Evolutionary conservation across 73 alveolate species (phyloP).

Genomic region (Urostyla sp.): DNA sequence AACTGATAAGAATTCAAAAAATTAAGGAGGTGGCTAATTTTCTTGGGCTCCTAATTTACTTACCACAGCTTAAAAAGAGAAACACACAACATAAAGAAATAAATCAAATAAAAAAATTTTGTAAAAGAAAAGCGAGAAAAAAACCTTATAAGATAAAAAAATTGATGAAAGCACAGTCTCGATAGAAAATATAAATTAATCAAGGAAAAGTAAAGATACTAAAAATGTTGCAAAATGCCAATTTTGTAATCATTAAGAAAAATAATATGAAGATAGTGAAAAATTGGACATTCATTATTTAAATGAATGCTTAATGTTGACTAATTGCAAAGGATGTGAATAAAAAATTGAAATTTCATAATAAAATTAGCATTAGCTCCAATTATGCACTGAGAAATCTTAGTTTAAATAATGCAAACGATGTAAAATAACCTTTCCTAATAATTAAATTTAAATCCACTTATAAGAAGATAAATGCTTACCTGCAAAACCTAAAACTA

Average conservation of each 20-base stretch:
- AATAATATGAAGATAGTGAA: slow-evolving; percentile 42
- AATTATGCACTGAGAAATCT: slow-evolving; percentile 77
- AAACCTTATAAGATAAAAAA: slow-evolving; percentile 1
- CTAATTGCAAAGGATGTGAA: slow-evolving; percentile 78
- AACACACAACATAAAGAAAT: not conserved
- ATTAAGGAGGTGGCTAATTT: slow-evolving; percentile 50
- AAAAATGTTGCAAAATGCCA: slow-evolving; percentile 25
- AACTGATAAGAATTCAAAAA: slow-evolving; percentile 37
- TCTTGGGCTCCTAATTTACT: slow-evolving; percentile 52
- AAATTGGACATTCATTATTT: slow-evolving; percentile 23
- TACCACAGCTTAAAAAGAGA: slow-evolving; percentile 19
- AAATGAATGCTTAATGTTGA: slow-evolving; percentile 66
- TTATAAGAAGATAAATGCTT: slow-evolving; percentile 66
- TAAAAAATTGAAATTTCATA: slow-evolving; percentile 78
- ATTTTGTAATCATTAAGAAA: slow-evolving; percentile 14
- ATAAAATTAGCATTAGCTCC: slow-evolving; percentile 72
- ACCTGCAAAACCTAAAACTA: slow-evolving; percentile 65
- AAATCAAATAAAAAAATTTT: not conserved
- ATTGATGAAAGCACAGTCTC: not conserved
- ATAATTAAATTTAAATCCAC: slow-evolving; percentile 70
- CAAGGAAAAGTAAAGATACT: not conserved
- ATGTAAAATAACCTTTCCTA: slow-evolving; percentile 75
- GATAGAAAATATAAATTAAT: not conserved
- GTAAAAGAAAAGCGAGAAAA: not conserved
- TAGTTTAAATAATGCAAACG: slow-evolving; percentile 73